Conservation (phyloP, 2,329 filamentous ascomycete species). For the Furcasterigmium sp. region DNA sequence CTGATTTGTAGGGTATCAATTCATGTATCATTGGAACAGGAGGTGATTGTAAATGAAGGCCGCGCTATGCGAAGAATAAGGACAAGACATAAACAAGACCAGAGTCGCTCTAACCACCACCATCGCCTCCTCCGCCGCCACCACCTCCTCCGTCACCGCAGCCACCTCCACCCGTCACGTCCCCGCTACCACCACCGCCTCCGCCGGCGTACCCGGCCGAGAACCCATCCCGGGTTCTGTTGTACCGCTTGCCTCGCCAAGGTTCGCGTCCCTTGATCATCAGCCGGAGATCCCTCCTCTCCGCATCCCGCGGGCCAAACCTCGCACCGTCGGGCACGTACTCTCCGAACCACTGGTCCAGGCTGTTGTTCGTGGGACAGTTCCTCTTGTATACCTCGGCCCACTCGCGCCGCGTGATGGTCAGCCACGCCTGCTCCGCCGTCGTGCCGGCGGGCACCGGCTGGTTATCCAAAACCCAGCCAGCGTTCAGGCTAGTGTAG, state of each 20-base stretch:
- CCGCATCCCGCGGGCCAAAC: not conserved
- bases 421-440: too few relatives aligned
- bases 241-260: not conserved
- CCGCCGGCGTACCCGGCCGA: not conserved
- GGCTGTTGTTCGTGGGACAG: not conserved
- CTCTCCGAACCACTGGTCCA: constrained; percentile 1
- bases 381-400: not conserved
- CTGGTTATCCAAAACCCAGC: constrained; percentile 7
- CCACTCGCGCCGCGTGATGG: constrained; percentile 5
- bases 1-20: too few relatives aligned
- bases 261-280: not conserved
- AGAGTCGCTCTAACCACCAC: constrained; percentile 4
- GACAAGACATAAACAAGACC: too few relatives aligned
- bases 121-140: constrained; percentile 6
- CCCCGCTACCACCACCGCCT: not conserved
- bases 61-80: too few relatives aligned
- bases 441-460: not conserved
- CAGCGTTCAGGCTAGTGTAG: constrained; percentile 4
- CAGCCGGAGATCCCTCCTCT: constrained; percentile 1
- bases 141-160: constrained; percentile 1
- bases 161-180: not conserved
- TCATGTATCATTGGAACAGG: too few relatives aligned
- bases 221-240: constrained; percentile 3
- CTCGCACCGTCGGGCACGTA: constrained; percentile 7
- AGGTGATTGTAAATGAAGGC: too few relatives aligned